Evolutionary conservation across 306 rosid species (phyloP).

Genomic region (Senna tora): DNA sequence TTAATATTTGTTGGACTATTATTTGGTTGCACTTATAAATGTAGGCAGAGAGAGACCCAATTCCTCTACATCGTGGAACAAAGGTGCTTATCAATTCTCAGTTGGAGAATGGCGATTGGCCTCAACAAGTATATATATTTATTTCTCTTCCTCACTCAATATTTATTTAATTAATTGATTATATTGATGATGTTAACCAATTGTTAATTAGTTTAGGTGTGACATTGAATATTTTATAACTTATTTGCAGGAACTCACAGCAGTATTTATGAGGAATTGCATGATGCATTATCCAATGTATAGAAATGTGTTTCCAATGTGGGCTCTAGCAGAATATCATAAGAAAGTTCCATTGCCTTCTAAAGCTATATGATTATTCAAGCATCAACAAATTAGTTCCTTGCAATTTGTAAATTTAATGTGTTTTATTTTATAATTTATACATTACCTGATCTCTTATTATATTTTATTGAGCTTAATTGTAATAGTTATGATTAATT

Average conservation of each 20-base stretch:
- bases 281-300: background rate
- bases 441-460: no score
- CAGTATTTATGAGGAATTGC: background rate
- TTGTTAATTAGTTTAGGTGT: no score
- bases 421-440: no score
- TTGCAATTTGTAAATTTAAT: no score
- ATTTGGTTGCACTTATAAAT: background rate
- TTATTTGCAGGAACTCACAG: background rate
- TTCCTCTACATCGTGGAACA: background rate
- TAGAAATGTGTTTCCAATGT: background rate
- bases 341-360: background rate
- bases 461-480: no score
- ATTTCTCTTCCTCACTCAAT: no score
- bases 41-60: background rate
- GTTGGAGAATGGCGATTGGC: background rate
- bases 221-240: background rate
- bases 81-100: background rate
- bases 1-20: background rate
- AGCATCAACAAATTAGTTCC: no score
- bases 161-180: no score
- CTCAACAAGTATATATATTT: background rate
- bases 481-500: no score
- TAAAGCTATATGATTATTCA: no score
- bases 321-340: background rate
- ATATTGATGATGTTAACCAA: no score